Base-by-base conservation (phyloP, 2,329 filamentous ascomycete species). In the Alternaria panax region DNA sequence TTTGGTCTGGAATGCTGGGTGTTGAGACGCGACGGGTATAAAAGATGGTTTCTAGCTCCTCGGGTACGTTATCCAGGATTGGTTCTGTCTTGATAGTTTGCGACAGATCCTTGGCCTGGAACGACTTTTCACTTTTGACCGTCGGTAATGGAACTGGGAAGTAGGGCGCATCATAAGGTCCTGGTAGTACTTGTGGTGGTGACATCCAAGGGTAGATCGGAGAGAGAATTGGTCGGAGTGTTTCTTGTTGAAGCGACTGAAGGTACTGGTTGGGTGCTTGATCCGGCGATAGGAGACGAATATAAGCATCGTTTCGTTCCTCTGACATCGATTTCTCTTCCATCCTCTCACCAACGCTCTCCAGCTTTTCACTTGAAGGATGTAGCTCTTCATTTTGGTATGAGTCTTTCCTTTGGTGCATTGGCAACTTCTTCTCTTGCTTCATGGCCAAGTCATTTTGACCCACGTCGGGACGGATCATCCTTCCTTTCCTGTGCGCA, bases 121-220 rank as follows among this genome's bases (percentile, higher is more conserved):
- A 56, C 48, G 18, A 65, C 20, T 56, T 14, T 30, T 51, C 43
- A 25, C 42, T 14, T 36, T 22, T 65, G 20, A 75, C 56, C 0
- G 70, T 75, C 7, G 75, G 74, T 12, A 68, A 54, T 42, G 74
- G 74, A 18, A 73, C 62, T 48, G 75, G 75, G 53, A 73, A 78
- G 45, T 75, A 71, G 16, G 69, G 71, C 28, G 74, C 69, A 60
- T 76, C 73, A 47, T 77, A 76, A 27, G 75, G 75, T 24, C 75
- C 75, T 46, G 75, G 75, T 12, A 78, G 60, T 43, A 57, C 58
- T 63, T 73, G 67, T 22, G 75, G 75, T 14, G 73, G 71, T 24
- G 63, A 59, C 18, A 60, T 68, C 75, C 75, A 78, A 32, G 75
- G 75, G 55, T 75, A 71, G n/a, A 74, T 63, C 7, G 73, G 69